Conservation (phyloP, 495 filamentous ascomycete species). For the Neurospora sp. region DNA sequence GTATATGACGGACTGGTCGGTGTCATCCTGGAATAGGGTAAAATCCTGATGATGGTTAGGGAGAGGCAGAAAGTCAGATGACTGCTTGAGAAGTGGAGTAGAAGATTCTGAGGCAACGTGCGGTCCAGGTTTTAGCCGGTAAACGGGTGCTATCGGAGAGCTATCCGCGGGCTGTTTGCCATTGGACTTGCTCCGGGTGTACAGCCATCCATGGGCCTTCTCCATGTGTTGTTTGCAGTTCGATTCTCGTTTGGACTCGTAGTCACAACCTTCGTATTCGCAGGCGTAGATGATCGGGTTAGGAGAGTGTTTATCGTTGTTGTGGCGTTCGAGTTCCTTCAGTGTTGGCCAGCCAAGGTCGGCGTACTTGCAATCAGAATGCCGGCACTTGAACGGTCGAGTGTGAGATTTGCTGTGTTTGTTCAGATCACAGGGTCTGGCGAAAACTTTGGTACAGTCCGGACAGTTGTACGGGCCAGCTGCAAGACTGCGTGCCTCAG, state of each 20-base stretch:
- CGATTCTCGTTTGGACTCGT: constrained; percentile 86
- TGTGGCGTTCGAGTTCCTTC: constrained; percentile 88
- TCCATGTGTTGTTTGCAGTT: constrained; percentile 99
- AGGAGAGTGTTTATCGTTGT: constrained; percentile 84
- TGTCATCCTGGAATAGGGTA: constrained; percentile 12
- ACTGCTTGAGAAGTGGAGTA: background rate
- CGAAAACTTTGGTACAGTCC: constrained; percentile 73
- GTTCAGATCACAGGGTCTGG: constrained; percentile 77
- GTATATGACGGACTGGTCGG: constrained; percentile 9
- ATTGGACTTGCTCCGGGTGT: constrained; percentile 82
- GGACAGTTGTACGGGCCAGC: constrained; percentile 14
- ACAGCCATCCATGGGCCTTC: constrained; percentile 83
- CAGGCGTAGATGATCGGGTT: constrained; percentile 66
- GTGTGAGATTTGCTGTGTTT: constrained; percentile 97
- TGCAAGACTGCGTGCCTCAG: constrained; percentile 1
- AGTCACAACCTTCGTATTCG: constrained; percentile 69
- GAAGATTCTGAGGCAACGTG: background rate
- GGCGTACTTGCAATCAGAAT: constrained; percentile 68
- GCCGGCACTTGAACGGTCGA: constrained; percentile 83
- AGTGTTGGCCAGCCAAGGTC: constrained; percentile 87
- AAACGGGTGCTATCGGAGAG: background rate
- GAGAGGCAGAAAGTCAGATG: background rate
- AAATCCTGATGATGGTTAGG: constrained; percentile 11
- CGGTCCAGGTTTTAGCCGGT: constrained; percentile 1
- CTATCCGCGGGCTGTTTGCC: constrained; percentile 21